These are phyloP conservation scores for Nissolia schottii DNA, from an alignment of 306 rosid species.

Conservation along the genomic window DNA sequence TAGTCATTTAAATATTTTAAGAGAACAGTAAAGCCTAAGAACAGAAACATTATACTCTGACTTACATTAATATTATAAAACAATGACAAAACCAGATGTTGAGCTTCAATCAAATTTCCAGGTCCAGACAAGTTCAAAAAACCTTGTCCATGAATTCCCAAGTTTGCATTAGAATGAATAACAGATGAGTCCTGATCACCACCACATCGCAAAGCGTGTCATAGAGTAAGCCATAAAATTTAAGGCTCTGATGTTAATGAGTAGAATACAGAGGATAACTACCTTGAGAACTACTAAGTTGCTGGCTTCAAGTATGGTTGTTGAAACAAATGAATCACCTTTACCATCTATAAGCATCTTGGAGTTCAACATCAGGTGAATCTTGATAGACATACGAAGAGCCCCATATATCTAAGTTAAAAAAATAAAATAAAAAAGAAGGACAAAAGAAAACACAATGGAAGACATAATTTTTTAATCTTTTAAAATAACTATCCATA, in stretches of 20 bases:
- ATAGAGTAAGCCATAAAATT: conserved; percentile 23
- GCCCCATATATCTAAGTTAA: conserved; percentile 79
- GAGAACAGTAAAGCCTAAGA: conserved; percentile 2
- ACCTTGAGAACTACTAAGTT: conserved; percentile 95
- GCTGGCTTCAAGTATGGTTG: conserved; percentile 90
- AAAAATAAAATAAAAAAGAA: background rate
- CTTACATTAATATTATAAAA: conserved; percentile 78
- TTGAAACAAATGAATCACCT: conserved; percentile 66
- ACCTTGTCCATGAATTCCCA: conserved; percentile 99
- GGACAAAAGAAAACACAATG: background rate
- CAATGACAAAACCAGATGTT: conserved; percentile 72
- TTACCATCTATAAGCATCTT: conserved; percentile 79
- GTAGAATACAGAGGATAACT: conserved; percentile 21
- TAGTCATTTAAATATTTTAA: background rate
- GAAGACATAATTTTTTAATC: background rate
- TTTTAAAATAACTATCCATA: background rate
- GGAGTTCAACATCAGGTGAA: conserved; percentile 88
- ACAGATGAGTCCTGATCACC: conserved; percentile 74
- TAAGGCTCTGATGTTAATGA: conserved; percentile 7
- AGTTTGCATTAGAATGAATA: conserved; percentile 89
- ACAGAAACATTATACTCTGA: conserved; percentile 10
- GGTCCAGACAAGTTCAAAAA: conserved; percentile 86
- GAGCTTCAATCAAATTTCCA: conserved; percentile 92
- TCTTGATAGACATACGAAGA: conserved; percentile 94
- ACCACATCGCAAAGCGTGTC: conserved; percentile 22